A percentile compares a stretch with the other conserved stretches of the same genome.
phyloP scores from a whole-genome alignment of 331 rosid species.

The Quercus phellos region DNA sequence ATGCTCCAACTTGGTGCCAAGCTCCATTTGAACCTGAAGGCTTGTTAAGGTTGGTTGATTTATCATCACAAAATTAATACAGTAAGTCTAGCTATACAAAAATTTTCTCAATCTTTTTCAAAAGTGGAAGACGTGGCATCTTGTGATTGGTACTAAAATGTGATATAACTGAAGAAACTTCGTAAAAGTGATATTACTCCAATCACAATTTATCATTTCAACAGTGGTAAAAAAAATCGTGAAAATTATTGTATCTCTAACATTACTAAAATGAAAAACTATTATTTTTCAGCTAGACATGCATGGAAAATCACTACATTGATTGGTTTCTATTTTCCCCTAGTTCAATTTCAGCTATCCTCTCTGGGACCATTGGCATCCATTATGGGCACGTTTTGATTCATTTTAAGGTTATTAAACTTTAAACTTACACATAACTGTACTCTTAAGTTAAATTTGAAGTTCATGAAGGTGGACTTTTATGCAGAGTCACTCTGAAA shows the following conservation, averaged over 20 bases:
- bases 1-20: constrained; percentile 74
- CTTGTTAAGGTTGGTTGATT: constrained; percentile 47
- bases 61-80: not conserved
- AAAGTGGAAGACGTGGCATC: no score
- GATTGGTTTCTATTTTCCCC: not conserved
- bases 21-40: constrained; percentile 95
- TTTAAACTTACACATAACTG: not conserved
- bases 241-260: no score
- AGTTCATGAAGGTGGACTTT: not conserved
- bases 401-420: constrained; percentile 68
- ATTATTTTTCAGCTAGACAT: not conserved
- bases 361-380: constrained; percentile 77
- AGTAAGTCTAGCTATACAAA: no score
- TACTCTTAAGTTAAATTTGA: constrained; percentile 1
- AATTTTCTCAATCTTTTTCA: no score
- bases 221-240: not conserved
- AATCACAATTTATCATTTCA: no score
- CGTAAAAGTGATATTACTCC: no score
- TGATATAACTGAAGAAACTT: no score
- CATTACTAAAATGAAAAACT: not conserved
- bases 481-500: constrained; percentile 64
- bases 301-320: no score
- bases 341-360: constrained; percentile 75
- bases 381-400: constrained; percentile 86
- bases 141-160: no score